Percentiles rank a stretch among this genome's conserved stretches.
Evolutionary conservation across 768 basidiomycete genomes (phyloP).

Genomic region (Boletus fagicola): DNA sequence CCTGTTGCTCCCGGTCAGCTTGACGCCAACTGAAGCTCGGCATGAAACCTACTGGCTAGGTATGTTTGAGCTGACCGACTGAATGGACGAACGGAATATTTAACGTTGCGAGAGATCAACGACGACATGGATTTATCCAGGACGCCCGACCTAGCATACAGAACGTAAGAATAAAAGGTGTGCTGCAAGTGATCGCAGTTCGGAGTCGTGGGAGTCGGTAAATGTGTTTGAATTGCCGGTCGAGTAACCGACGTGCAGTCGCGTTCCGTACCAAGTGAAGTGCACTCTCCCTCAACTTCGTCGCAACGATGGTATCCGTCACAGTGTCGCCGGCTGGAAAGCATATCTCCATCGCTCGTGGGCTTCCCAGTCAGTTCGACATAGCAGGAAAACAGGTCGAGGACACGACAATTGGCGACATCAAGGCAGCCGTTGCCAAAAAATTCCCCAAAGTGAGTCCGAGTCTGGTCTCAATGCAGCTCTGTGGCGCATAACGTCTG

Average conservation of each 20-base stretch:
- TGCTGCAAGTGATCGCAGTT: not conserved
- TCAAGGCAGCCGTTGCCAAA: constrained; percentile 63
- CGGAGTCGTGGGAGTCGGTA: not conserved
- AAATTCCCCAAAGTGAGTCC: constrained; percentile 49
- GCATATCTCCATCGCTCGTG: constrained; percentile 45
- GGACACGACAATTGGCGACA: constrained; percentile 59
- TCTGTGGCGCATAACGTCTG: constrained; percentile 1
- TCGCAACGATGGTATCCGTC: constrained; percentile 47
- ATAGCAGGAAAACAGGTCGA: constrained; percentile 42
- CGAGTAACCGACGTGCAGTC: not conserved
- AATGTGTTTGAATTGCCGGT: not conserved
- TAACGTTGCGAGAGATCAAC: constrained; percentile 1
- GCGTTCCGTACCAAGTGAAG: too few relatives aligned
- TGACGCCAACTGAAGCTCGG: not conserved
- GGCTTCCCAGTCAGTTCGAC: constrained; percentile 51
- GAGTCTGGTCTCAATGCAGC: not conserved
- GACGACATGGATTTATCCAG: constrained; percentile 12
- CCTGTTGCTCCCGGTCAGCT: constrained; percentile 20
- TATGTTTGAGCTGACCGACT: not conserved
- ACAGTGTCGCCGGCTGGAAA: constrained; percentile 52
- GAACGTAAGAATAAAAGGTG: not conserved
- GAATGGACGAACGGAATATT: not conserved
- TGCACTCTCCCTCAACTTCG: not conserved
- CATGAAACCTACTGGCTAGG: constrained; percentile 4
- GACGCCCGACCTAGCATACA: not conserved